Evolutionary conservation across 78 protist genomes (phyloP).

Genomic region (Dictyostelium discoideum): DNA sequence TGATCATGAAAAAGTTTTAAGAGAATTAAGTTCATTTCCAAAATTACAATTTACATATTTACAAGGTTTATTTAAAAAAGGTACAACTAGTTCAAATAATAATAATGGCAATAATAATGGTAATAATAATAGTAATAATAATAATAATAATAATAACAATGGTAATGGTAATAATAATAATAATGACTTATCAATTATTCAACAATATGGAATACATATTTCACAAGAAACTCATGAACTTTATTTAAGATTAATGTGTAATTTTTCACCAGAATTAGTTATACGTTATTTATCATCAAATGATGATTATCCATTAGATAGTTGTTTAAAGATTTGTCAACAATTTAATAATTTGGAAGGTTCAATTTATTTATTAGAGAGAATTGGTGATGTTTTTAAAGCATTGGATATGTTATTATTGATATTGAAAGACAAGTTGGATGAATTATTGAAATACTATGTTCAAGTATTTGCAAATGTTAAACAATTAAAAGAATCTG

Average conservation of each 20-base stretch:
- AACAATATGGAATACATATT: slow-evolving; percentile 50
- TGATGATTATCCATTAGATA: slow-evolving; percentile 81
- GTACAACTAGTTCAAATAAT: background rate
- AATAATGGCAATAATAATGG: no score
- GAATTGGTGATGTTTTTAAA: slow-evolving; percentile 80
- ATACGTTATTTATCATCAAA: slow-evolving; percentile 33
- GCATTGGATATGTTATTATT: slow-evolving; percentile 74
- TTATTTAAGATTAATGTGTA: slow-evolving; percentile 69
- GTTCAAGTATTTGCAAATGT: slow-evolving; percentile 47
- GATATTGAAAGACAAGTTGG: slow-evolving; percentile 14
- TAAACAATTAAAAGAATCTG: slow-evolving; percentile 16
- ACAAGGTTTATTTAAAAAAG: slow-evolving; percentile 49
- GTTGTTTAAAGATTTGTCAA: slow-evolving; percentile 79
- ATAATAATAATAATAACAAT: no score
- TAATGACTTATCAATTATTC: background rate
- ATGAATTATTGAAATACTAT: slow-evolving; percentile 23
- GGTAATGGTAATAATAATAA: no score
- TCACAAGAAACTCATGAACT: slow-evolving; percentile 67
- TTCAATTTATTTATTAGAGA: slow-evolving; percentile 71
- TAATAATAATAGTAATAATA: no score
- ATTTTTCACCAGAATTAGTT: slow-evolving; percentile 57
- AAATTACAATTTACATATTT: slow-evolving; percentile 68
- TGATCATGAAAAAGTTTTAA: slow-evolving; percentile 66
- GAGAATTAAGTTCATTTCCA: slow-evolving; percentile 56
- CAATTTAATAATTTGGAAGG: slow-evolving; percentile 81